These are phyloP conservation scores for Yamadazyma jaroonii DNA, from an alignment of 1,139 yeast species.

Conservation along the genomic window DNA sequence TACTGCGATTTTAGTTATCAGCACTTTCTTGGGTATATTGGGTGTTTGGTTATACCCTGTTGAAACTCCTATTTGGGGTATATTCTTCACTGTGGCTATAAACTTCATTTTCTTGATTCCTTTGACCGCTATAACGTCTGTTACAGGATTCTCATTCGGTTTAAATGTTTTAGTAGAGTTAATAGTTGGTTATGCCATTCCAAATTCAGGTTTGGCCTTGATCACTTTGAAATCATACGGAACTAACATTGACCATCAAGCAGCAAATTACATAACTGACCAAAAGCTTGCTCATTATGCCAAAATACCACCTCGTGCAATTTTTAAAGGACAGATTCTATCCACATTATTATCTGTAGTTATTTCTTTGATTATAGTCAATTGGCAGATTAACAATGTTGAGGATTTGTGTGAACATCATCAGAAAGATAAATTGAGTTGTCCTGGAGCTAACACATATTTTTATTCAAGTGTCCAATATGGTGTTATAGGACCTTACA, in stretches of 20 bases:
- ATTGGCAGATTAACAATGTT: conserved; percentile 45
- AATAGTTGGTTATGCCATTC: conserved; percentile 60
- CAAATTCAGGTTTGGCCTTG: conserved; percentile 60
- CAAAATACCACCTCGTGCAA: conserved; percentile 57
- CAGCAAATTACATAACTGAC: conserved; percentile 53
- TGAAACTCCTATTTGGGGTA: conserved; percentile 54
- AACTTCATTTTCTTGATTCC: conserved; percentile 56
- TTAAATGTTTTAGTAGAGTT: conserved; percentile 59
- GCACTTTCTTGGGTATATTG: conserved; percentile 47
- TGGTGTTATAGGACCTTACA: conserved; percentile 63
- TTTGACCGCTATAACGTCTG: conserved; percentile 45
- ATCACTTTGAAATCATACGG: conserved; percentile 61
- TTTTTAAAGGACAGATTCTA: conserved; percentile 58
- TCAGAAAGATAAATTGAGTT: conserved; percentile 42
- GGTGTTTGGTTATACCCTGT: conserved; percentile 45
- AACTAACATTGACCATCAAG: conserved; percentile 57
- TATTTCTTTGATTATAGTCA: conserved; percentile 48
- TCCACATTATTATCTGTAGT: conserved; percentile 38
- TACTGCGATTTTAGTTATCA: conserved; percentile 38
- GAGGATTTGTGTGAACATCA: conserved; percentile 43
- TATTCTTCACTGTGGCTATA: conserved; percentile 53
- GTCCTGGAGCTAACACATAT: conserved; percentile 49
- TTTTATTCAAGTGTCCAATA: conserved; percentile 55
- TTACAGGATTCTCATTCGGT: conserved; percentile 53
- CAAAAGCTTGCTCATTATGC: conserved; percentile 63